Percentiles rank a stretch among this genome's conserved stretches.
Evolutionary conservation across 2,329 filamentous ascomycete genomes (phyloP).

Genomic region (Pseudocercospora musae): DNA sequence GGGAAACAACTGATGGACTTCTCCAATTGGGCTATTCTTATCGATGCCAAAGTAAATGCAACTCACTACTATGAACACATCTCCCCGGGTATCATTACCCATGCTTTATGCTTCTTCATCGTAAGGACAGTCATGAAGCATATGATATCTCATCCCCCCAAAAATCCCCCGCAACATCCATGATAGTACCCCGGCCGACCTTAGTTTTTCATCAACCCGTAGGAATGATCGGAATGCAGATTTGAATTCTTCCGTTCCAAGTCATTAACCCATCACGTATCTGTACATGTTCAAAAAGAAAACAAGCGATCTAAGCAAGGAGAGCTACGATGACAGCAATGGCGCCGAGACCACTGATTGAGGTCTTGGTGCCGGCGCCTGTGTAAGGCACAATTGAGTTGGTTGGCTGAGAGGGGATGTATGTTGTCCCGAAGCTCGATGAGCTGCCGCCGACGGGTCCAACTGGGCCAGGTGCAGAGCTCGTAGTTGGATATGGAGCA

Average conservation of each 20-base stretch:
- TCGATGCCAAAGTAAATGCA: neutral
- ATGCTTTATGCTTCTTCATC: neutral
- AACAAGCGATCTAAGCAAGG: neutral
- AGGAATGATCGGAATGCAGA: conserved; percentile 4
- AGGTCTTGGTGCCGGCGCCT: neutral
- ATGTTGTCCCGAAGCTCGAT: conserved; percentile 9
- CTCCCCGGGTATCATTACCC: neutral
- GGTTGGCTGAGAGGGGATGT: conserved; percentile 3
- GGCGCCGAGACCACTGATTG: neutral
- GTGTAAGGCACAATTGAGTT: conserved; percentile 9
- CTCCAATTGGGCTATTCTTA: neutral
- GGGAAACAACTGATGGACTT: neutral
- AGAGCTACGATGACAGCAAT: conserved; percentile 1
- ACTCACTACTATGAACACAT: neutral
- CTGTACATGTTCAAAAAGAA: neutral
- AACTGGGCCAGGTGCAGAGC: conserved; percentile 9
- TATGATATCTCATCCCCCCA: neutral
- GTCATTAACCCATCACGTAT: conserved; percentile 5
- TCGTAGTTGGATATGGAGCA: conserved; percentile 14
- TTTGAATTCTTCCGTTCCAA: conserved; percentile 4
- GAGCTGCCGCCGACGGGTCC: conserved; percentile 9
- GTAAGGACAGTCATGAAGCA: conserved; percentile 4
- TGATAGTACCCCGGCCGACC: conserved; percentile 2
- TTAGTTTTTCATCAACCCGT: neutral
- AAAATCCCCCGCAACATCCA: neutral